Evolutionary conservation across 306 rosid genomes (phyloP), one percentile per base, ranked within the genome.

Genomic region (Echinosophora koreensis): DNA sequence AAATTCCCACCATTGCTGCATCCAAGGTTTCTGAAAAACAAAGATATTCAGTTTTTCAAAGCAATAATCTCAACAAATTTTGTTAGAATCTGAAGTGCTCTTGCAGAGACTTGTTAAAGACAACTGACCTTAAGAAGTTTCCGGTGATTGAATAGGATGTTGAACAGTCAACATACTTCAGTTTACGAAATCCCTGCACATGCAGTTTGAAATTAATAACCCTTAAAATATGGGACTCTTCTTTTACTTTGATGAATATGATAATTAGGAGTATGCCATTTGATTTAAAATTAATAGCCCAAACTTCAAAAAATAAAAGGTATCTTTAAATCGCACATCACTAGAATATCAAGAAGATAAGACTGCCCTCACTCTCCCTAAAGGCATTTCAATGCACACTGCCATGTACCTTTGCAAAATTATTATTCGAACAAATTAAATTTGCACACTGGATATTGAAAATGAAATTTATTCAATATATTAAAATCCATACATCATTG

Each of bases 91-190:
- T 41, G 13, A 42, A 50, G 62, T 61, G 47, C 11, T 76, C 80
- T 56, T 34, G 61, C 51, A 35, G 69, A 70, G 57, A 32, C 57
- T 70, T 30, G 57, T 51, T 52, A 66, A 39, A 44, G 52, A 49
- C 64, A 22, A 72, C 89, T 65, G 71, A 95, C 99, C 98, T 91
- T 68, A 95, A 83, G 87, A 95, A 95, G 81, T 80, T 71, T 78
- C 99, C 99, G 16, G 97, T 89, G 87, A 95, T 89, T 73, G 99
- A 91, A 90, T 92, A 92, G 34, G 99, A 95, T 54, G 97, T 88
- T 28, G 99, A 95, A 88, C 92, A 92, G 82, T 95, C 99, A 80
- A 87, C 89, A n/a, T 85, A 88, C 58, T 87, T 89, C 78, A 95
- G 83, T 79, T 89, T 87, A 82, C 72, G 89, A 77, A 92, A 86